Evolutionary conservation across 768 basidiomycete genomes (phyloP), one percentile per base, ranked within the genome.

Genomic region (Mrakia blollopis): DNA sequence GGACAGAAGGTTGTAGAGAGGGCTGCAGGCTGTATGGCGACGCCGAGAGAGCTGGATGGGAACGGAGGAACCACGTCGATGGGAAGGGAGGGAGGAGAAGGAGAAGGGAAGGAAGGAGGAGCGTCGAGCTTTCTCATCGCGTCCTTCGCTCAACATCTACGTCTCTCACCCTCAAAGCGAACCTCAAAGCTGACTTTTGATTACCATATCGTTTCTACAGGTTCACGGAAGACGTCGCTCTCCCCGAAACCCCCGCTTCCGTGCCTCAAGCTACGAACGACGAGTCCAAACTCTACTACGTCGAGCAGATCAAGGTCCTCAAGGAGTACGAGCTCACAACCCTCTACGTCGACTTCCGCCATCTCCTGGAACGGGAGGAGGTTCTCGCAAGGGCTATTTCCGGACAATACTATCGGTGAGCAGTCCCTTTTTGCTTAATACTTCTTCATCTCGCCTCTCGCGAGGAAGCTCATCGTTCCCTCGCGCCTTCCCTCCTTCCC

Each of bases 241-340:
- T 94, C 16, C 88, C 90, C n/a, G 87, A 88, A 18, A 94, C 93
- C 25, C 94, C 91, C 44, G 91, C 87, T 35, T 89, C 90, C 7
- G 91, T 28, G 60, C 77, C 65, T 23, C 82, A 82, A 8, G 78
- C 80, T 8, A 79, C 81, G 5, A 78, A 3, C 87, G 91, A 61
- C 88, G 88, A 78, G 23, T 28, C 63, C 89, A 91, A 83, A 85
- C 90, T 80, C 71, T 87, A 92, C 76, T 98, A 98, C 83, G 86
- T 98, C 81, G 91, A 94, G 76, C 96, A 98, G 85, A 92, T 99
- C 81, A 91, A 92, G 83, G 91, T 89, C 57, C 94, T 99, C 93
- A 91, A 92, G 79, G 92, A 95, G 83, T 94, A 92, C 83, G 91
- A 94, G 82, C 87, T 97, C 73, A 93, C 93, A 13, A 98, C 96